Evolutionary conservation across 192 early-diverging fungal species (phyloP).

Genomic region (Rhizophagus clarus): DNA sequence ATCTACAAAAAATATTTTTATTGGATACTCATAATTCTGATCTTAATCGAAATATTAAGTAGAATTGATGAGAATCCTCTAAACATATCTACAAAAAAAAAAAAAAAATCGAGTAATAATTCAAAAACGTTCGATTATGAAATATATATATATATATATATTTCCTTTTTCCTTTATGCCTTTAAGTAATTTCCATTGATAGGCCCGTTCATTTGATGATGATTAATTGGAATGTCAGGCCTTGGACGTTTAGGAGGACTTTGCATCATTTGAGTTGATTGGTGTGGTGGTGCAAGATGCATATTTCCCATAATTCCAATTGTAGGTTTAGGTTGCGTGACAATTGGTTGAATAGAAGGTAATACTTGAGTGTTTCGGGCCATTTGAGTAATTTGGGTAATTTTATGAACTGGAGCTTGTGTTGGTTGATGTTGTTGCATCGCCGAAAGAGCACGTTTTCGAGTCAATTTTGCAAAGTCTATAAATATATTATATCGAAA

Average conservation of each 20-base stretch:
- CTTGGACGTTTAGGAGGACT: not conserved
- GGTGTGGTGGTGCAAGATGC: not conserved
- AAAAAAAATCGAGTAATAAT: too few species aligned
- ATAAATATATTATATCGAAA: not conserved
- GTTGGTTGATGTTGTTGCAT: constrained; percentile 12
- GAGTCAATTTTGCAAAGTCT: constrained; percentile 24
- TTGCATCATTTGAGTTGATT: not conserved
- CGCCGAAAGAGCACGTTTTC: not conserved
- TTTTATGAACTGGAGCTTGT: not conserved
- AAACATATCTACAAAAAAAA: not conserved
- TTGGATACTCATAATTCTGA: not conserved
- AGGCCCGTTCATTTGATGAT: not conserved
- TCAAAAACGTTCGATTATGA: too few species aligned
- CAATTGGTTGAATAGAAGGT: not conserved
- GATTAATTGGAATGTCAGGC: not conserved
- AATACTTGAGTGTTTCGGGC: not conserved
- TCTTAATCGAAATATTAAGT: not conserved
- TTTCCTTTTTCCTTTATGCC: not conserved
- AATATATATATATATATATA: too few species aligned
- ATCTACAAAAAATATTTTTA: not conserved
- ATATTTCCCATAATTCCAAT: not conserved
- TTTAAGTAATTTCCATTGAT: not conserved
- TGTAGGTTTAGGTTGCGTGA: not conserved
- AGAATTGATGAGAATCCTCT: not conserved
- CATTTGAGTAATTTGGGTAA: not conserved